Base-by-base conservation (phyloP, 2,329 filamentous ascomycete species). In the Aspergillus texensis region DNA sequence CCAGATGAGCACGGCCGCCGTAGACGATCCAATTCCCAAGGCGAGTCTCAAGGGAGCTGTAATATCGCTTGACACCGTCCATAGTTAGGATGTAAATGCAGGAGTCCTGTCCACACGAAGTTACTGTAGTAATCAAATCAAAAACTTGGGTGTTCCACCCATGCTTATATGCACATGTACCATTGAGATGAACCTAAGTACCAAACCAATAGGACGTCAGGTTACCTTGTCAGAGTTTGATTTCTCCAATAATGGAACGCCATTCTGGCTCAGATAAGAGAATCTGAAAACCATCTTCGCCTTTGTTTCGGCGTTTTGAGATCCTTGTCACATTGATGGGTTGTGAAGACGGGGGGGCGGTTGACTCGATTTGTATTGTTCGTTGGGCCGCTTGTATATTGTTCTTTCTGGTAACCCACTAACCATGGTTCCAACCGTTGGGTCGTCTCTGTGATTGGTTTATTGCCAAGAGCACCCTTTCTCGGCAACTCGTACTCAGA, bases 1-100 rank as follows among this genome's bases (percentile, higher is more conserved):
- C 82, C 63, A 82, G 84, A 68, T 86, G 83, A 6, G 81, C 76
- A 4, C 81, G 82, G 48, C 78, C 80, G 8, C 83, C 82, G 2
- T 85, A 66, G 14, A 76, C 32, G 3, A 76, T 59, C 61, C 72
- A 65, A 61, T 75, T 77, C 14, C 74, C 72, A 14, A 62, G 28
- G 16, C 63, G 63, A 34, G 63, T 65, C 43, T 62, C 57, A 6
- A 60, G 36, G 34, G 63, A 48, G 57, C 24, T 48, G 39, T 65
- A 65, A 52, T 65, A 65, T 19, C 53, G 56, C 28, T 60, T 59
- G 32, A 65, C 24, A 46, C 62, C 62, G 28, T 36, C 57, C 34
- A 58, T 57, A 36, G 14, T 16, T 36, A 16, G 6, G 34, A 6
- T 36, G 34, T 36, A 16, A 36, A 36, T 36, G 12, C 34, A 36